These are phyloP conservation scores for Gloeostereum incarnatum DNA, from an alignment of 768 basidiomycete genomes.

Conservation along the genomic window DNA sequence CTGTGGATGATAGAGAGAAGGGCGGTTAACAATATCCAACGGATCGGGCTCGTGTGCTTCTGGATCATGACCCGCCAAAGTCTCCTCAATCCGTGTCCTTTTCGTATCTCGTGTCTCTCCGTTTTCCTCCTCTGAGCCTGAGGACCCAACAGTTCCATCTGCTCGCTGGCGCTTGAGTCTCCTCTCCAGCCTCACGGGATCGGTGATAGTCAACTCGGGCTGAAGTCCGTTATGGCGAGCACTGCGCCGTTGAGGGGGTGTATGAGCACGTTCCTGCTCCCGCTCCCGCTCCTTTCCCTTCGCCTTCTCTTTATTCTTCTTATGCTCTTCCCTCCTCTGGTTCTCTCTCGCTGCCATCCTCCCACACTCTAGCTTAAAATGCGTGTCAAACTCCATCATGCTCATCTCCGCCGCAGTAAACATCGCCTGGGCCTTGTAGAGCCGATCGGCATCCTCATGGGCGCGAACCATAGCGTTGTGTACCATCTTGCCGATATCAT, in stretches of 20 bases:
- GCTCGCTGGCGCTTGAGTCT: slow-evolving; percentile 64
- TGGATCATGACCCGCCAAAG: neutral
- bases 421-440: slow-evolving; percentile 81
- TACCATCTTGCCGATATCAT: slow-evolving; percentile 73
- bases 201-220: slow-evolving; percentile 66
- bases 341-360: slow-evolving; percentile 76
- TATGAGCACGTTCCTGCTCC: slow-evolving; percentile 31
- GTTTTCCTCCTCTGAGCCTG: slow-evolving; percentile 43
- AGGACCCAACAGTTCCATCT: slow-evolving; percentile 41
- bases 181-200: slow-evolving; percentile 67
- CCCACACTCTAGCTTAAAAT: slow-evolving; percentile 76
- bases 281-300: slow-evolving; percentile 45
- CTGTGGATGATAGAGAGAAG: neutral
- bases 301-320: slow-evolving; percentile 51
- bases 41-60: neutral
- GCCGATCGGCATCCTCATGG: too few species aligned
- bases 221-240: slow-evolving; percentile 64
- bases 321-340: slow-evolving; percentile 47
- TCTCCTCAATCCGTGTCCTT: slow-evolving; percentile 32
- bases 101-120: slow-evolving; percentile 43
- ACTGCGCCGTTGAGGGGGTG: slow-evolving; percentile 44
- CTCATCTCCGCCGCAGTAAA: slow-evolving; percentile 78
- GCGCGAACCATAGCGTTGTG: slow-evolving; percentile 56
- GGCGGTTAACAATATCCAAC: neutral
- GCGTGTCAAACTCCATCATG: slow-evolving; percentile 76